phyloP scores from a whole-genome alignment of 1,284 basidiomycete genomes.

The Psilocybe mexicana region DNA sequence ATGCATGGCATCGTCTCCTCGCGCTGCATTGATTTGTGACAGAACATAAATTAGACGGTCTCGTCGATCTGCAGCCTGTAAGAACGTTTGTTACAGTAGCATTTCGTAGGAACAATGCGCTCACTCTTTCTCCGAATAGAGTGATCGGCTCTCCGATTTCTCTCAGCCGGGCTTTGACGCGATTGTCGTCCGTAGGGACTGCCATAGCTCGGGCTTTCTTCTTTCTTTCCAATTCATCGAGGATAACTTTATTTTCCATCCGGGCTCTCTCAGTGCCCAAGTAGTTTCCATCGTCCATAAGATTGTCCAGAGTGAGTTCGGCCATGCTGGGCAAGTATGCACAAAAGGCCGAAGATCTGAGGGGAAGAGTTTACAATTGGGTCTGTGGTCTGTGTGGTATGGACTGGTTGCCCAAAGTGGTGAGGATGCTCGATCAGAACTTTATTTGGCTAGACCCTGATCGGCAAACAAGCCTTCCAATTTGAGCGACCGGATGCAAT shows the following conservation, averaged over 20 bases:
- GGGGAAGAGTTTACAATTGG: not conserved
- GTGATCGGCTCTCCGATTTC: slow-evolving; percentile 97
- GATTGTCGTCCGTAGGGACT: slow-evolving; percentile 95
- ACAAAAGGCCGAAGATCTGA: not conserved
- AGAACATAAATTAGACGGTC: slow-evolving; percentile 93
- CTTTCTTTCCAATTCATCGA: slow-evolving; percentile 93
- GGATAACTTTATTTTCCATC: slow-evolving; percentile 77
- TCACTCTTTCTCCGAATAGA: slow-evolving; percentile 92
- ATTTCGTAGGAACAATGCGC: slow-evolving; percentile 32
- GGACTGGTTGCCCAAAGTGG: no score
- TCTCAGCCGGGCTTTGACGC: slow-evolving; percentile 85
- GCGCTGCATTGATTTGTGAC: slow-evolving; percentile 84
- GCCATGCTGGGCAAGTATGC: slow-evolving; percentile 45
- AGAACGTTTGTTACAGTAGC: slow-evolving; percentile 21
- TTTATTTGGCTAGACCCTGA: slow-evolving; percentile 2
- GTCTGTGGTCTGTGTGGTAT: not conserved
- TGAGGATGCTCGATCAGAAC: not conserved
- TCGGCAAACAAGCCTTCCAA: not conserved
- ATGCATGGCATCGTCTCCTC: slow-evolving; percentile 71
- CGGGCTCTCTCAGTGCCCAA: slow-evolving; percentile 70
- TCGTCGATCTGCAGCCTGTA: slow-evolving; percentile 81
- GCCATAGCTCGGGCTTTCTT: slow-evolving; percentile 92
- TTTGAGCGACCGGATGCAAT: not conserved
- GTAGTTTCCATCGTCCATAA: slow-evolving; percentile 76
- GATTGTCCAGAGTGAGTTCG: slow-evolving; percentile 70